phyloP scores from a whole-genome alignment of 495 filamentous ascomycete genomes.

The Aspergillus ellipticus region DNA sequence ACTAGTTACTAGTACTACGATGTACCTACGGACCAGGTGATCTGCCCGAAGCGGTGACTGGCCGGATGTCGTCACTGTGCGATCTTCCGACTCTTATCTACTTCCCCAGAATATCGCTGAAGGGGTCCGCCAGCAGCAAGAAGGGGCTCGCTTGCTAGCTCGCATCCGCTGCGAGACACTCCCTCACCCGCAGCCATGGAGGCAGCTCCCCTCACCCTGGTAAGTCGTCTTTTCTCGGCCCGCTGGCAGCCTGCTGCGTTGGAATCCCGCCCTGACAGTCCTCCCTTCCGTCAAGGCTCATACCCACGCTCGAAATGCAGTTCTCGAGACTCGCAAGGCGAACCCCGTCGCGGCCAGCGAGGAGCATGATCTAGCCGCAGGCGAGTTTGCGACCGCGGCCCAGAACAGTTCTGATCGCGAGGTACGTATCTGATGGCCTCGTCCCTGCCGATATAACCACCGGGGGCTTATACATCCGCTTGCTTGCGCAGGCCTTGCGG shows the following conservation, averaged over 20 bases:
- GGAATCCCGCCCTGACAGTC: conserved; percentile 15
- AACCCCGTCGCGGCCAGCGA: conserved; percentile 77
- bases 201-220: conserved; percentile 55
- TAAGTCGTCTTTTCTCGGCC: conserved; percentile 23
- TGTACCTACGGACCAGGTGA: too few relatives aligned
- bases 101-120: not conserved
- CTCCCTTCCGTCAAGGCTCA: conserved; percentile 62
- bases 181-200: conserved; percentile 46
- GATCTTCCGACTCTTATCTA: not conserved
- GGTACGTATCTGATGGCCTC: conserved; percentile 33
- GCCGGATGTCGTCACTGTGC: conserved; percentile 8
- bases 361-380: conserved; percentile 85
- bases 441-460: not conserved
- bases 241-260: not conserved
- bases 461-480: not conserved
- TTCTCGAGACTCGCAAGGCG: conserved; percentile 68
- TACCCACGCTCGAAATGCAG: conserved; percentile 77
- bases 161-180: too few relatives aligned
- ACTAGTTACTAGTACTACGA: too few relatives aligned
- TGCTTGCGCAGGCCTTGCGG: conserved; percentile 59
- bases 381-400: conserved; percentile 81
- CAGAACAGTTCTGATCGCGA: conserved; percentile 72
- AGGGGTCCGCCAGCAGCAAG: not conserved
- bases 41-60: conserved; percentile 1
- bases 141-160: not conserved